phyloP scores from a whole-genome alignment of 345 rosid genomes.

The Cardiospermum halicacabum region DNA sequence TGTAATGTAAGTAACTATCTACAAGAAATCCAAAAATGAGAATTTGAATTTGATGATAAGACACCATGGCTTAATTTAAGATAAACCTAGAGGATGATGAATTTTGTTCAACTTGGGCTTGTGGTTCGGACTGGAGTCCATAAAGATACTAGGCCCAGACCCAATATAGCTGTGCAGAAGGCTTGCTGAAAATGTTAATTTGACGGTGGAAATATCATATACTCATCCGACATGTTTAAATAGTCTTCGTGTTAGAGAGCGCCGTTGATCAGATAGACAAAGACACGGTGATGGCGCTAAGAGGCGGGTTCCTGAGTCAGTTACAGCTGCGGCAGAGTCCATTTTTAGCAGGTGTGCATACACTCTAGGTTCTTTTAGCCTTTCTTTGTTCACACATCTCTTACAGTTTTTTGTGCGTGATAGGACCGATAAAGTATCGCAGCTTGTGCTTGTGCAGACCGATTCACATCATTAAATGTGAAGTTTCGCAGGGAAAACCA shows the following conservation, averaged over 20 bases:
- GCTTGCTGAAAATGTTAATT: background rate
- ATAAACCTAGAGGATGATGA: too few relatives aligned
- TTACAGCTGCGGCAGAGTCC: constrained; percentile 25
- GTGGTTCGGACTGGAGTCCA: too few relatives aligned
- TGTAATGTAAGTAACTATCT: too few relatives aligned
- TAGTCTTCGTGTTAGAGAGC: background rate
- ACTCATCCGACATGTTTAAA: too few relatives aligned
- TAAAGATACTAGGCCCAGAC: background rate
- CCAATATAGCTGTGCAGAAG: background rate
- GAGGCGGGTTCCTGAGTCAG: constrained; percentile 22
- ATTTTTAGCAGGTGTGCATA: constrained; percentile 21
- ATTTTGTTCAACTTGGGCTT: too few relatives aligned
- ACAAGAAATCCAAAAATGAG: too few relatives aligned
- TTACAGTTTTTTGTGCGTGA: constrained; percentile 25
- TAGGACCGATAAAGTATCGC: constrained; percentile 23
- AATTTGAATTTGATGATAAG: too few relatives aligned
- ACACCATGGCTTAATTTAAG: too few relatives aligned
- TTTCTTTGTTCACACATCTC: background rate
- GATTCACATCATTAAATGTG: constrained; percentile 48
- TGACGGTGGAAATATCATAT: too few relatives aligned
- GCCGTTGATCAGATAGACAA: background rate
- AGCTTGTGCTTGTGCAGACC: constrained; percentile 41
- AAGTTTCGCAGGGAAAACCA: constrained; percentile 34
- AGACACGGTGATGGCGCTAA: constrained; percentile 15
- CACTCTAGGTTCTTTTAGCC: background rate